Percentiles rank a stretch among this genome's conserved stretches.
Evolutionary conservation across 129 eudicot genomes (phyloP).

Genomic region (Flaveria brownii): DNA sequence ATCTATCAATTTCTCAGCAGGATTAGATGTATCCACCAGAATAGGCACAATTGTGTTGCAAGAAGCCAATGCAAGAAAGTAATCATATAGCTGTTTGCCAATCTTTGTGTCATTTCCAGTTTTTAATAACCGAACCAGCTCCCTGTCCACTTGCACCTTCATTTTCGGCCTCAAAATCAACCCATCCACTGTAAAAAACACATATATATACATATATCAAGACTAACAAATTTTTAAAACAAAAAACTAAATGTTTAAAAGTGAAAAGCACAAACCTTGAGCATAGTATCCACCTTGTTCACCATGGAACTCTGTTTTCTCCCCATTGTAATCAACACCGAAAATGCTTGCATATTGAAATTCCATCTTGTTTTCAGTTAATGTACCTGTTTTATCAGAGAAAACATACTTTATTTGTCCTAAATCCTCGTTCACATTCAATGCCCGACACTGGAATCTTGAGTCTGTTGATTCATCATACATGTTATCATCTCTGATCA

Average conservation of each 20-base stretch:
- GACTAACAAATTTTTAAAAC: not conserved
- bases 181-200: conserved; percentile 59
- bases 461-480: conserved; percentile 58
- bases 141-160: conserved; percentile 68
- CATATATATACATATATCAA: not conserved
- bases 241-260: not conserved
- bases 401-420: conserved; percentile 90
- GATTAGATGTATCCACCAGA: conserved; percentile 51
- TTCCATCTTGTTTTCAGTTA: conserved; percentile 98
- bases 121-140: conserved; percentile 48
- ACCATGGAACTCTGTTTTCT: conserved; percentile 41
- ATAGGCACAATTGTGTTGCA: conserved; percentile 96
- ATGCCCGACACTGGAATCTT: conserved; percentile 87
- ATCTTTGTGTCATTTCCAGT: conserved; percentile 44
- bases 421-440: conserved; percentile 90
- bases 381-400: conserved; percentile 95
- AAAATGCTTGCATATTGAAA: conserved; percentile 84
- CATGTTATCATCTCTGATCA: conserved; percentile 71
- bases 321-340: conserved; percentile 63
- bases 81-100: conserved; percentile 55
- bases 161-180: conserved; percentile 66
- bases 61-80: conserved; percentile 88
- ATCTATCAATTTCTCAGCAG: conserved; percentile 61
- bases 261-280: conserved; percentile 47
- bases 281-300: conserved; percentile 52